Evolutionary conservation across 805 yeast species (phyloP).

Genomic region (Kodamaea restingae): DNA sequence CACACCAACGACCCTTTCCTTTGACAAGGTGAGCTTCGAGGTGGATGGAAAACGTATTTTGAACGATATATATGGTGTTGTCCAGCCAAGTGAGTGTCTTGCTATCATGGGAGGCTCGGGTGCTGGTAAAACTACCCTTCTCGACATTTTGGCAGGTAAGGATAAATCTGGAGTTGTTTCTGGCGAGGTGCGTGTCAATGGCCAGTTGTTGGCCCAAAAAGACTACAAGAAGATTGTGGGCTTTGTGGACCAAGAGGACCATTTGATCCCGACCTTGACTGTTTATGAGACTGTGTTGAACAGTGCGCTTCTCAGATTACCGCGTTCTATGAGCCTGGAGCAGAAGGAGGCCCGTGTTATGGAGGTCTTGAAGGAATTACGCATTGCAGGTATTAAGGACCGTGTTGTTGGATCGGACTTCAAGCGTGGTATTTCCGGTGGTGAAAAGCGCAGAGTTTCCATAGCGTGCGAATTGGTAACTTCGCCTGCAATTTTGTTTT

Average conservation of each 20-base stretch:
- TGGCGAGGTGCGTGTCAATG: slow-evolving; percentile 78
- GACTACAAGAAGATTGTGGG: slow-evolving; percentile 72
- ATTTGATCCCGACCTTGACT: slow-evolving; percentile 83
- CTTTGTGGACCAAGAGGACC: slow-evolving; percentile 95
- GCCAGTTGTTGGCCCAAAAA: slow-evolving; percentile 42
- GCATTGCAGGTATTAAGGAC: slow-evolving; percentile 80
- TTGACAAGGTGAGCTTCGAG: slow-evolving; percentile 64
- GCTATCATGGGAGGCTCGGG: slow-evolving; percentile 99
- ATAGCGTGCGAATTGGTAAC: slow-evolving; percentile 93
- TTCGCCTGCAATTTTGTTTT: slow-evolving; percentile 73
- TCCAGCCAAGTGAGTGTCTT: slow-evolving; percentile 80
- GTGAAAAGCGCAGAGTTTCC: slow-evolving; percentile 87
- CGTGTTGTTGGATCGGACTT: slow-evolving; percentile 84
- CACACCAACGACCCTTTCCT: slow-evolving; percentile 69
- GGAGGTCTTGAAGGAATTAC: slow-evolving; percentile 80
- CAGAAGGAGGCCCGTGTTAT: slow-evolving; percentile 76
- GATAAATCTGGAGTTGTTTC: slow-evolving; percentile 66
- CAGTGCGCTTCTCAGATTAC: slow-evolving; percentile 85
- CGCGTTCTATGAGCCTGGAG: slow-evolving; percentile 67
- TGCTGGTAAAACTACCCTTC: slow-evolving; percentile 92
- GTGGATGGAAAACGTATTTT: slow-evolving; percentile 50
- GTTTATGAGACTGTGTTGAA: slow-evolving; percentile 94
- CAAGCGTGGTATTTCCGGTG: slow-evolving; percentile 89
- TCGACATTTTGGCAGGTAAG: slow-evolving; percentile 89
- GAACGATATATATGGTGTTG: slow-evolving; percentile 65